phyloP scores from a whole-genome alignment of 805 yeast species.

The Nakazawaea laoshanensis region DNA sequence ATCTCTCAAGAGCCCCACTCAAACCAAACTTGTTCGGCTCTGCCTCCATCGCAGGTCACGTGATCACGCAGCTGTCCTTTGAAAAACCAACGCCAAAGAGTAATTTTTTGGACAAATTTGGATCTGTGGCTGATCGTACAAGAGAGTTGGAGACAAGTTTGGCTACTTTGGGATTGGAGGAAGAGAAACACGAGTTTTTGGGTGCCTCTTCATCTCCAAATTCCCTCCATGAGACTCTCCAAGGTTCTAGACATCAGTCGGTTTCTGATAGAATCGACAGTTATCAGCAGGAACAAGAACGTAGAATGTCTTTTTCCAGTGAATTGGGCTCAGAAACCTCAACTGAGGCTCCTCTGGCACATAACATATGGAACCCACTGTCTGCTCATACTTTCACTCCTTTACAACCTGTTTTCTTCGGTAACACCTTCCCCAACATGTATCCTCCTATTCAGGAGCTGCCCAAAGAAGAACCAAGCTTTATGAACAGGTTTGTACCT shows the following conservation, averaged over 20 bases:
- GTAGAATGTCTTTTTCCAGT: constrained; percentile 7
- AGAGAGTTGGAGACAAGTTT: constrained; percentile 51
- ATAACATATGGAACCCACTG: constrained; percentile 60
- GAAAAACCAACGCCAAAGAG: constrained; percentile 19
- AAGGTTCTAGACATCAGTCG: constrained; percentile 36
- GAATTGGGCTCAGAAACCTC: constrained; percentile 7
- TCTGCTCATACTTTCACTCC: constrained; percentile 56
- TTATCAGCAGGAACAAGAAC: constrained; percentile 22
- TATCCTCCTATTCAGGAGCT: constrained; percentile 8
- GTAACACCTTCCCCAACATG: constrained; percentile 11
- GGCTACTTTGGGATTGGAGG: constrained; percentile 14
- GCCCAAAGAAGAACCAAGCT: not conserved
- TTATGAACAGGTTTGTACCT: constrained; percentile 16
- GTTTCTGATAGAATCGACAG: constrained; percentile 58
- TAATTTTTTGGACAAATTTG: constrained; percentile 53
- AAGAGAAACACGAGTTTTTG: not conserved
- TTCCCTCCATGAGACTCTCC: constrained; percentile 8
- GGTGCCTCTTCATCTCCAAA: constrained; percentile 6
- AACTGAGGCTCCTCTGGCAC: constrained; percentile 8
- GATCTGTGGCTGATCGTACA: constrained; percentile 61
- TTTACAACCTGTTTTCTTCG: too few relatives aligned
- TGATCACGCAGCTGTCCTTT: constrained; percentile 27
- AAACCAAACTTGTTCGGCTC: constrained; percentile 39
- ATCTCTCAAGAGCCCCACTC: constrained; percentile 19
- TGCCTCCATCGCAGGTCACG: constrained; percentile 54